A percentile compares a stretch with the other conserved stretches of the same genome.
These are phyloP conservation scores for Boletus edulis DNA, from an alignment of 768 basidiomycete species.

Conservation along the genomic window DNA sequence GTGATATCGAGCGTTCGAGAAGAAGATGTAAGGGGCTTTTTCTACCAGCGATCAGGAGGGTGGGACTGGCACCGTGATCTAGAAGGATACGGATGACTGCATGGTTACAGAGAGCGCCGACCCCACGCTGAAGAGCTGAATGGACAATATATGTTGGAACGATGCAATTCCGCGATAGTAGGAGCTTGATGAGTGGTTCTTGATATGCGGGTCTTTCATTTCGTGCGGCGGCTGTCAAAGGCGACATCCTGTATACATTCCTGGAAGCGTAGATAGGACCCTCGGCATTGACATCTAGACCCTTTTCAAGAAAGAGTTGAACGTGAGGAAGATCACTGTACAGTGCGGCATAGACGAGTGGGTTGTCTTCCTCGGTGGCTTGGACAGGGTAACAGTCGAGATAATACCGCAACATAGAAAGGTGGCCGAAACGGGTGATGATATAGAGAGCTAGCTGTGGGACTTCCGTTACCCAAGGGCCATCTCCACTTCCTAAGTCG, in stretches of 20 bases:
- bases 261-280: neutral
- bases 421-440: neutral
- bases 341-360: neutral
- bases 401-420: neutral
- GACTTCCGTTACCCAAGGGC: neutral
- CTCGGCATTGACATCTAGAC: neutral
- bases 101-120: neutral
- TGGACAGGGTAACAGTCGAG: neutral
- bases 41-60: neutral
- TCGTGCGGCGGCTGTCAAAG: neutral
- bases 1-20: neutral
- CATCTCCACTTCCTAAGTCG: no score
- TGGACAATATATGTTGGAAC: neutral
- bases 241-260: neutral
- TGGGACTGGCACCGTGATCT: neutral
- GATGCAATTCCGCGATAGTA: neutral
- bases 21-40: neutral
- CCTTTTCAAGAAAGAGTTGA: neutral
- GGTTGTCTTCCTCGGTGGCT: neutral
- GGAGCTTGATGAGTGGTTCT: neutral
- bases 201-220: neutral
- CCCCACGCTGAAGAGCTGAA: neutral
- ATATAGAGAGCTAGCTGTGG: neutral
- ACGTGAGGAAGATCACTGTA: neutral
- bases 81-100: neutral